These are phyloP conservation scores for Vitis riparia DNA, from an alignment of 164 flowering plant genomes.

Conservation along the genomic window DNA sequence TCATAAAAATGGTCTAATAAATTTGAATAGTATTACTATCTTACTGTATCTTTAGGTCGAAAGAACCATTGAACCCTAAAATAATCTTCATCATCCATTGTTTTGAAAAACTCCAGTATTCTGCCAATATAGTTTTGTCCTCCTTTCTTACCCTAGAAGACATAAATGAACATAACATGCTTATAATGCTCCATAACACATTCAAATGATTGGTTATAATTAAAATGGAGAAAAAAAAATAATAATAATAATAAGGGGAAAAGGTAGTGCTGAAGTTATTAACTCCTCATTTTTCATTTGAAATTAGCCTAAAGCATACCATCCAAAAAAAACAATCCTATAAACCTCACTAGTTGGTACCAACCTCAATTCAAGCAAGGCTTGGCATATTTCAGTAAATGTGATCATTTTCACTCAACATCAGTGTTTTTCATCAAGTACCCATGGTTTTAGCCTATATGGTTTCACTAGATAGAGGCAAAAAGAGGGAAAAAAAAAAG, in stretches of 20 bases:
- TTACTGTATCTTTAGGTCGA: conserved; percentile 68
- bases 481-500: too few species aligned
- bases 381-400: too few species aligned
- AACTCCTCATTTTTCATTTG: too few species aligned
- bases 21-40: conserved; percentile 9
- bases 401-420: too few species aligned
- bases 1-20: neutral
- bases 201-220: conserved; percentile 10
- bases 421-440: too few species aligned
- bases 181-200: conserved; percentile 3
- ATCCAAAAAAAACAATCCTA: too few species aligned
- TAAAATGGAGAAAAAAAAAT: neutral
- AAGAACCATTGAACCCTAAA: conserved; percentile 69
- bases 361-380: too few species aligned
- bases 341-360: too few species aligned
- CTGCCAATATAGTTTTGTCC: conserved; percentile 50
- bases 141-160: conserved; percentile 49
- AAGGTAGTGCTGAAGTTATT: too few species aligned
- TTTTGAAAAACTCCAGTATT: conserved; percentile 62
- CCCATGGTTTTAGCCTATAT: too few species aligned
- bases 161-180: conserved; percentile 9
- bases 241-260: neutral
- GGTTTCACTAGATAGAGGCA: too few species aligned
- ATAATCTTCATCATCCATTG: conserved; percentile 48
- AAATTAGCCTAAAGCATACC: too few species aligned